Evolutionary conservation across 75 land plant genomes (phyloP).

Genomic region (Pinus tabuliformis): DNA sequence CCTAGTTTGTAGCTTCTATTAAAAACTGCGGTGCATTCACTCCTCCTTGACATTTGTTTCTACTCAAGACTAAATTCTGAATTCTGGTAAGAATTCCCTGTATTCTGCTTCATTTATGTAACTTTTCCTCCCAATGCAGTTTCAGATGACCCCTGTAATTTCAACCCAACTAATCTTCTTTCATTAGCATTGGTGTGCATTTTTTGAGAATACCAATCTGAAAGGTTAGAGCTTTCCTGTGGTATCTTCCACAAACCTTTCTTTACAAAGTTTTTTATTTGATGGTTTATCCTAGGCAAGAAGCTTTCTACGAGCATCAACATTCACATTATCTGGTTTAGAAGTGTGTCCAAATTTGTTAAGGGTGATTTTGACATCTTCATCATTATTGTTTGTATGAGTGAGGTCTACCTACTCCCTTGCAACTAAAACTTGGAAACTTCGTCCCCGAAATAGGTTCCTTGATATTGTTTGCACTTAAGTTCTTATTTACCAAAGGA

Average conservation of each 20-base stretch:
- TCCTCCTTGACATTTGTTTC: background rate
- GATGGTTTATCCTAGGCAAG: background rate
- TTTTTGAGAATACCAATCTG: background rate
- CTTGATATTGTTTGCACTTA: background rate
- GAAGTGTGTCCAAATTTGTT: background rate
- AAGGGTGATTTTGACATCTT: background rate
- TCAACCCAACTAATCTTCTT: background rate
- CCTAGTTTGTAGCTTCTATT: background rate
- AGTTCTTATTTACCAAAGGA: background rate
- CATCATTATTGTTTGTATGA: background rate
- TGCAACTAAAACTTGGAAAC: background rate
- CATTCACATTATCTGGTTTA: background rate
- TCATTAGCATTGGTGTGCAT: background rate
- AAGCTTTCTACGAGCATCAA: background rate
- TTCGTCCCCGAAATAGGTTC: background rate
- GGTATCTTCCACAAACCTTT: background rate
- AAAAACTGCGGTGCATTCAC: too few species aligned
- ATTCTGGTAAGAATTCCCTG: conserved; percentile 2
- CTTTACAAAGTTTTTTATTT: background rate
- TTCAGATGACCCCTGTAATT: background rate
- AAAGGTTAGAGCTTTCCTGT: background rate
- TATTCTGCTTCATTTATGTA: background rate
- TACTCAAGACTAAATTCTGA: background rate
- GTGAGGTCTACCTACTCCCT: conserved; percentile 2
- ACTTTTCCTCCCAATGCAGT: background rate